A percentile compares a stretch with the other conserved stretches of the same genome.
Evolutionary conservation across 441 rosid genomes (phyloP).

Genomic region (Croton setiger): DNA sequence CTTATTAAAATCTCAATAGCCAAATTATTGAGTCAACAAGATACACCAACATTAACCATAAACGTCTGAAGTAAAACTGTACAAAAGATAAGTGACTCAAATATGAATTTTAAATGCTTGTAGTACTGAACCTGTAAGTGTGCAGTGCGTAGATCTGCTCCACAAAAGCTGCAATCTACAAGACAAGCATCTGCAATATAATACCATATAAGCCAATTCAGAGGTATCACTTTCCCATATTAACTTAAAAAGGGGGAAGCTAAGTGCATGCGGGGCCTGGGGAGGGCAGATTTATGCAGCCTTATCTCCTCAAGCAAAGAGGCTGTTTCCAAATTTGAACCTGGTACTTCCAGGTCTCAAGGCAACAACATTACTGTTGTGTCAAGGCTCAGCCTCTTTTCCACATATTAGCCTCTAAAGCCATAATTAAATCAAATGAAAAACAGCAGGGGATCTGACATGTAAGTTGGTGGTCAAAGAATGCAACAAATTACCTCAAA

Average conservation of each 20-base stretch:
- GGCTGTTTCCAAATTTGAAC: too few species aligned
- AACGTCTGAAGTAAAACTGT: background rate
- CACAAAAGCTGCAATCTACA: constrained; percentile 81
- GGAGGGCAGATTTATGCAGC: too few species aligned
- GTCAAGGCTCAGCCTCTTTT: background rate
- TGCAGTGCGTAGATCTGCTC: constrained; percentile 83
- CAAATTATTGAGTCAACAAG: background rate
- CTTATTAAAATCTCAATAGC: background rate
- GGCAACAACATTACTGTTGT: too few species aligned
- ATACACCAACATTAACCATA: constrained; percentile 4
- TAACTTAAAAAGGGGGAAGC: too few species aligned
- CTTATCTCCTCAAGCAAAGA: too few species aligned
- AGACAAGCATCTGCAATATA: constrained; percentile 73
- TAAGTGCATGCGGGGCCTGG: too few species aligned
- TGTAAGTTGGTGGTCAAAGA: background rate
- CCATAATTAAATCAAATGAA: background rate
- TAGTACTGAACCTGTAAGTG: constrained; percentile 71
- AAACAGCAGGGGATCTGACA: background rate
- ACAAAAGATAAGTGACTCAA: constrained; percentile 10
- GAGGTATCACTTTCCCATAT: background rate
- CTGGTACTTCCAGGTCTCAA: too few species aligned
- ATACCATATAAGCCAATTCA: constrained; percentile 16
- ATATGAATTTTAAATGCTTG: background rate
- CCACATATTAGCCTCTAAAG: background rate
- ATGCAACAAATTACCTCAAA: background rate